phyloP scores from a whole-genome alignment of 2,329 filamentous ascomycete species.

The Pleurostoma richardsiae region DNA sequence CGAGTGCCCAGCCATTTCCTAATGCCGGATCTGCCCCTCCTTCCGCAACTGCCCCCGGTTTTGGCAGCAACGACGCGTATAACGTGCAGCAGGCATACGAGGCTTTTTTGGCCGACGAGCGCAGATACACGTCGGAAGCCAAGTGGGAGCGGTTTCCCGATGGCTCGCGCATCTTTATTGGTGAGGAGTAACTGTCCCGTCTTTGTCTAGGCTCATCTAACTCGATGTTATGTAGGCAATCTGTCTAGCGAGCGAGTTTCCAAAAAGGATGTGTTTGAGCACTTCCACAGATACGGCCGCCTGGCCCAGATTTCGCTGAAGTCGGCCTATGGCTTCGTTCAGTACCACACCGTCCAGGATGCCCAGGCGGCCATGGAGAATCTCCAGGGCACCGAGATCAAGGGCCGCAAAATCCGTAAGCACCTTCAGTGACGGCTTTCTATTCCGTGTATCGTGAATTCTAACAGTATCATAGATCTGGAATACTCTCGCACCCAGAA shows the following conservation, averaged over 20 bases:
- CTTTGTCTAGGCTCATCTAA: constrained; percentile 11
- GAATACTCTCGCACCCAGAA: constrained; percentile 88
- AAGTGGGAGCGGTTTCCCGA: constrained; percentile 78
- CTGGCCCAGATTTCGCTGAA: constrained; percentile 95
- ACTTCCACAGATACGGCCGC: constrained; percentile 80
- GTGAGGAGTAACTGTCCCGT: constrained; percentile 37
- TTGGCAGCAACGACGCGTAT: constrained; percentile 9
- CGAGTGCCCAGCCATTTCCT: constrained; percentile 7
- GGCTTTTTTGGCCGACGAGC: constrained; percentile 66
- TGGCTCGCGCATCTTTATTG: constrained; percentile 75
- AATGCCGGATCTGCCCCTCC: constrained; percentile 10
- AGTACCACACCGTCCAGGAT: constrained; percentile 74
- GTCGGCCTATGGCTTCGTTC: constrained; percentile 93
- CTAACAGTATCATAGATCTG: constrained; percentile 56
- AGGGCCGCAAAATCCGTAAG: constrained; percentile 92
- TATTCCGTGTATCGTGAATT: neutral
- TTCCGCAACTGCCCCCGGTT: constrained; percentile 12
- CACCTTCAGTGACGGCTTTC: constrained; percentile 12
- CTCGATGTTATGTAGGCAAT: constrained; percentile 59
- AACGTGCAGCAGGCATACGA: constrained; percentile 65
- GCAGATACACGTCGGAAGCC: constrained; percentile 69
- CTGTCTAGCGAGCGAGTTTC: constrained; percentile 89
- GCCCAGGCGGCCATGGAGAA: constrained; percentile 70
- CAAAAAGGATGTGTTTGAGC: constrained; percentile 88
- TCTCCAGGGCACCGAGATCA: constrained; percentile 75